phyloP scores from a whole-genome alignment of 306 rosid species.

The Corylus americana region DNA sequence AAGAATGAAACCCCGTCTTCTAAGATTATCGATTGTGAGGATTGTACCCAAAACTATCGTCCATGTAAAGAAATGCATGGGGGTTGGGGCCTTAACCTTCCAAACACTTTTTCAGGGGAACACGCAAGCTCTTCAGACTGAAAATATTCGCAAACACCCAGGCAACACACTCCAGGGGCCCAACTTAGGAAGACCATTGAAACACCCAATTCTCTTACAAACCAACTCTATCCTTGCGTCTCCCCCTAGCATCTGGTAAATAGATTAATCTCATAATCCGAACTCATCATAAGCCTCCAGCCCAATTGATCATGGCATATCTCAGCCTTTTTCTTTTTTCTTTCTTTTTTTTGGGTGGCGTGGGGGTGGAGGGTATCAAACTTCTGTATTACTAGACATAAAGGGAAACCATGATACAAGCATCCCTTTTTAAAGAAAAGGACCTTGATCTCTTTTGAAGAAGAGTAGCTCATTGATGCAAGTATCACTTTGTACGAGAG shows the following conservation, averaged over 20 bases:
- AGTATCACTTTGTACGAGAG: background rate
- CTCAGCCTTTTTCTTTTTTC: background rate
- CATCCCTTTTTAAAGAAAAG: background rate
- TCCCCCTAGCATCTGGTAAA: background rate
- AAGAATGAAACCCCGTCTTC: too few species aligned
- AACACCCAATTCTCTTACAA: background rate
- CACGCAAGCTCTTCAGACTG: too few species aligned
- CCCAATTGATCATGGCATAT: background rate
- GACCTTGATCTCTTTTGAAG: background rate
- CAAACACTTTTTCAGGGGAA: too few species aligned
- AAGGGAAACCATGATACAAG: background rate
- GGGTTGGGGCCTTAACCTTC: too few species aligned
- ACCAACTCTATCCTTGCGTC: background rate
- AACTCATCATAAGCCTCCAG: background rate
- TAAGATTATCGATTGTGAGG: too few species aligned
- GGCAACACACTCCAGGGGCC: too few species aligned
- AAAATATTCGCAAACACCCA: too few species aligned
- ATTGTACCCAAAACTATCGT: too few species aligned
- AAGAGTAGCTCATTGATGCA: background rate
- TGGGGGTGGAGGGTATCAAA: background rate
- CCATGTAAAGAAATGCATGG: too few species aligned
- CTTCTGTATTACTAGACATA: background rate
- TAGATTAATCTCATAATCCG: background rate
- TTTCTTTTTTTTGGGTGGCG: too few species aligned
- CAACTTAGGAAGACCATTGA: too few species aligned